These are phyloP conservation scores for Quercus aquifolioides DNA, from an alignment of 306 rosid genomes.

Conservation along the genomic window DNA sequence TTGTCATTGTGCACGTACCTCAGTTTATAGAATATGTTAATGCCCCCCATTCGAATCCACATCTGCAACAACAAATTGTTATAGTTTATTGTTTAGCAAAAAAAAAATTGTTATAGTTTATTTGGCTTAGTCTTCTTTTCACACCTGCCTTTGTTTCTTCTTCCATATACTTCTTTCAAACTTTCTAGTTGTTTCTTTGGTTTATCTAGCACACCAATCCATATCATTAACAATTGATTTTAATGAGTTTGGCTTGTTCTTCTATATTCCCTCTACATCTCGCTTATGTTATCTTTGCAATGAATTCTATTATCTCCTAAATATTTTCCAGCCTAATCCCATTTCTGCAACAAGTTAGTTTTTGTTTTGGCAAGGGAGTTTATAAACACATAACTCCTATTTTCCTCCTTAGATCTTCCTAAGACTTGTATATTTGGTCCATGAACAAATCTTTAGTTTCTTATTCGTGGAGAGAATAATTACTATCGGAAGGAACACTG, in stretches of 20 bases:
- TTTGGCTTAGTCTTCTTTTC: conserved; percentile 31
- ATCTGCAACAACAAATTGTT: conserved; percentile 28
- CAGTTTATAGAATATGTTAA: conserved; percentile 22
- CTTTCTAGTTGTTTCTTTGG: conserved; percentile 3
- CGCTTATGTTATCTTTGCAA: conserved; percentile 6
- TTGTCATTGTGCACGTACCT: conserved; percentile 30
- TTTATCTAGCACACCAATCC: neutral
- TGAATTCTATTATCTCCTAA: neutral
- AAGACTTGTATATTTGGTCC: conserved; percentile 1
- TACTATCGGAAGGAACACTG: conserved; percentile 62
- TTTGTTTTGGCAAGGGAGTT: neutral
- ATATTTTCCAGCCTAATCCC: conserved; percentile 14
- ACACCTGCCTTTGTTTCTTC: conserved; percentile 11
- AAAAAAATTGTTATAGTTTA: neutral
- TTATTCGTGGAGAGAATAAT: conserved; percentile 29
- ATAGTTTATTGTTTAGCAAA: conserved; percentile 4
- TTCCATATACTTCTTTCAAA: neutral
- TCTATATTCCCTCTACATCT: neutral
- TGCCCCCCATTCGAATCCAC: conserved; percentile 17
- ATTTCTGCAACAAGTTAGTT: neutral
- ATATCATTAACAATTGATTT: neutral
- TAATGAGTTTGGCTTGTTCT: neutral
- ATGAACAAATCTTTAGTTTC: conserved; percentile 13
- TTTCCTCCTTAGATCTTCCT: conserved; percentile 8
- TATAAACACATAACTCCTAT: neutral